Percentiles rank a stretch among this genome's conserved stretches.
These are phyloP conservation scores for Hyphopichia khmerensis DNA, from an alignment of 1,139 yeast species.

Conservation along the genomic window DNA sequence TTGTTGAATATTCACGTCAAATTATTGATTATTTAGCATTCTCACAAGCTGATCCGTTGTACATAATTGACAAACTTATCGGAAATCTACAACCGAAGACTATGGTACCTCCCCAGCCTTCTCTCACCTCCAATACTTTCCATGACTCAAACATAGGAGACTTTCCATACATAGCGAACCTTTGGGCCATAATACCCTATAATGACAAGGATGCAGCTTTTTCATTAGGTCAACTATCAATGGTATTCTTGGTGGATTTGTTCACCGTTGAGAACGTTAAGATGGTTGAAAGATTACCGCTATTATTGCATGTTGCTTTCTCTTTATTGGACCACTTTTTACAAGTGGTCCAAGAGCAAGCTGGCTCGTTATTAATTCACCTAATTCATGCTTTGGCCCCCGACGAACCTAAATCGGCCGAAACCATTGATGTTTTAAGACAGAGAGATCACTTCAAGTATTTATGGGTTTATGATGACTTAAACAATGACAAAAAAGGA, in stretches of 20 bases:
- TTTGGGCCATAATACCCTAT: conserved; percentile 55
- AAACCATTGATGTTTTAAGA: conserved; percentile 55
- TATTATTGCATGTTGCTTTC: conserved; percentile 79
- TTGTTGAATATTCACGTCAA: conserved; percentile 79
- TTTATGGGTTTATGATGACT: conserved; percentile 87
- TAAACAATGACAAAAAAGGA: conserved; percentile 73
- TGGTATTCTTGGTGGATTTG: conserved; percentile 80
- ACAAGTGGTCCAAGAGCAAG: conserved; percentile 80
- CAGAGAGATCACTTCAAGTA: conserved; percentile 34
- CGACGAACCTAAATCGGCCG: conserved; percentile 51
- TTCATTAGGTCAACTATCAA: conserved; percentile 83
- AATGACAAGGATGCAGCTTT: conserved; percentile 74
- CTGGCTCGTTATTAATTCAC: conserved; percentile 71
- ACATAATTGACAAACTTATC: conserved; percentile 63
- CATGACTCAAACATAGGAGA: conserved; percentile 11
- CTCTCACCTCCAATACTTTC: conserved; percentile 7
- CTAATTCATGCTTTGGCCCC: conserved; percentile 65
- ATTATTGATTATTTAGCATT: conserved; percentile 72
- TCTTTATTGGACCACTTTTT: conserved; percentile 86
- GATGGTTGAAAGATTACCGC: conserved; percentile 58
- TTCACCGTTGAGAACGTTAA: conserved; percentile 60
- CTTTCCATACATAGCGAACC: conserved; percentile 75
- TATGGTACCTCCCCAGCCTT: conserved; percentile 73
- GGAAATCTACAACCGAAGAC: conserved; percentile 74
- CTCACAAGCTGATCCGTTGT: conserved; percentile 55